Base-by-base conservation (phyloP, 1,284 basidiomycete genomes). In the Ustilago nuda region DNA sequence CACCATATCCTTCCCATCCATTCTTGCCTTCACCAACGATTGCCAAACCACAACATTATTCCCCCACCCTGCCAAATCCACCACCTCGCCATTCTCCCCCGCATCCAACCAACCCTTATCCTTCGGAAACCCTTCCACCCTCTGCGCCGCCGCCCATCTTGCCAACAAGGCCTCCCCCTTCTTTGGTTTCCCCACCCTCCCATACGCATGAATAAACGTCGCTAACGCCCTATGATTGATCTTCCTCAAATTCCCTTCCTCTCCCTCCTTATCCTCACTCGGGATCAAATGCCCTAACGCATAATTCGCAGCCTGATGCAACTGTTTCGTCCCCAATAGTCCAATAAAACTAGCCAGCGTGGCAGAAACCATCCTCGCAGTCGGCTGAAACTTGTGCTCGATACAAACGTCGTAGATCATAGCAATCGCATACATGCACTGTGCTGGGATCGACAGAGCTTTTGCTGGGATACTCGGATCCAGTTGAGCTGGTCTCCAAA, bases 361-460 rank as follows among this genome's bases (percentile, higher is more conserved):
- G 45, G 72, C 56, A 13, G 76, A 68, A 19, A 66, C 46, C 62
- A 74, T 66, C 51, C 51, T 66, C 4, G 61, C 52, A 19, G 71
- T 67, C 11, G 67, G 67, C 9, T 19, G 35, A 6, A 46, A 33
- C 2, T 48, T 39, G 8, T 15, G 58, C 27, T 66, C 43, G 33
- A 72, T 19, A 32, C 61, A 65, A 13, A 51, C 56, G 30, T 78
- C 76, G 51, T 64, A 78, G 59, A 78, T 64, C 39, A 60, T 57
- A 7, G 72, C 52, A 48, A 78, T 74, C 41, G 76, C 76, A 35
- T 71, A 71, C 51, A 71, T 57, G 61, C 76, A 74, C 50, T 78
- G 76, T 8, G 51, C 30, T 4, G 66, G 63, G 41, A 78, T 66
- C 9, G 72, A 52, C 0, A 78, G 58, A 17, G 64, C 45, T 27